Base-by-base conservation (phyloP, 495 filamentous ascomycete species). In the Daldinia concentrica region DNA sequence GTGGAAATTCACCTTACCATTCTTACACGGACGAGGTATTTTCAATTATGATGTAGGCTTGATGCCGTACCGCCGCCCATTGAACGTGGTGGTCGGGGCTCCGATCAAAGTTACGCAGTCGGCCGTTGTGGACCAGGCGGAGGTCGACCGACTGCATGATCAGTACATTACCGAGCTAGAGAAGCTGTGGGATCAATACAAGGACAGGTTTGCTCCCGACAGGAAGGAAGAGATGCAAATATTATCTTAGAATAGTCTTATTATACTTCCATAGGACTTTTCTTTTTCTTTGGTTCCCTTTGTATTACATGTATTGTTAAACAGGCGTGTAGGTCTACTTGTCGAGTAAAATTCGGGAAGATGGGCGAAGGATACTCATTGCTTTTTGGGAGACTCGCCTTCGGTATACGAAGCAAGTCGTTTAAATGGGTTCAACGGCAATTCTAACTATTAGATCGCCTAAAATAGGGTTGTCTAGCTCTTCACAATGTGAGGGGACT, bases 1-100 rank as follows among this genome's bases (percentile, higher is more conserved):
- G 1, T 83, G 95, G 79, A 95, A 95, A n/a, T 99, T 97, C 74
- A 98, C 95, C 0, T 84, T 98, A 3, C 95, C 95, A 3, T 80
- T 97, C 30, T 89, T 98, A 64, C 94, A 97, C 80, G 94, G 94
- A 1, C 78, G 93, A 15, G 95, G 95, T 1, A 90, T 98, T 8
- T 98, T 98, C 79, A 99, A 99, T 75, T 98, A 99, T 69, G 95
- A 99, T 77, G 92, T 97, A 1, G 95, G 95, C 0, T 76, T 98
- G 59, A 92, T 98, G 92, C 95, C 95, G 6, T 98, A 98, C 79
- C 87, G 96, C 36, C 82, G 89, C 37, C 90, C 93, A 15, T 71
- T 99, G 43, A 95, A 98, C 74, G 86, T 97, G 36, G 94, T 99
- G 7, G 92, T 97, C 6, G 95, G 94, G 2, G 82, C 85, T 63